phyloP scores from a whole-genome alignment of 495 filamentous ascomycete species.

The Lophiostoma macrostomum region DNA sequence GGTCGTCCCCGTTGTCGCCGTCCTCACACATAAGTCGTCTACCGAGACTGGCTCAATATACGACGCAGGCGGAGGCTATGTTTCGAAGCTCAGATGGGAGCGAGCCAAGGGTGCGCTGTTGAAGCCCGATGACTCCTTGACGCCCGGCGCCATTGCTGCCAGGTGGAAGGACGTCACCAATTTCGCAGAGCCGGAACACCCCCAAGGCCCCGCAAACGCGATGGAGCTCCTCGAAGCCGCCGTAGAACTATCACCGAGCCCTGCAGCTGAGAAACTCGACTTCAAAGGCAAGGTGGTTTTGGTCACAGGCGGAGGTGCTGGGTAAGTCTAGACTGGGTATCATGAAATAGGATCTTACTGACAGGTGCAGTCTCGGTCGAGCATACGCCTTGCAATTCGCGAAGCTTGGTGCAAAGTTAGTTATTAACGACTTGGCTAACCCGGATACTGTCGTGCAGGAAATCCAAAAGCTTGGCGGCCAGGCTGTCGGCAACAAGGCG shows the following conservation, averaged over 20 bases:
- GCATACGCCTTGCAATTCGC: conserved; percentile 90
- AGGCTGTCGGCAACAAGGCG: conserved; percentile 91
- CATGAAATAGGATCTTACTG: neutral
- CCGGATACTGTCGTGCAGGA: conserved; percentile 91
- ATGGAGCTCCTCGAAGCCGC: conserved; percentile 83
- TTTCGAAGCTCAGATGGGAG: conserved; percentile 95
- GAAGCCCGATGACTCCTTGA: conserved; percentile 84
- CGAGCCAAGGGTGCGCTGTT: conserved; percentile 85
- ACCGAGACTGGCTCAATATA: conserved; percentile 87
- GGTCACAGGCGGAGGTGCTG: conserved; percentile 88
- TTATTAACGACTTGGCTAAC: conserved; percentile 92
- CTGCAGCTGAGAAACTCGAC: conserved; percentile 71
- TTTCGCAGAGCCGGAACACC: conserved; percentile 82
- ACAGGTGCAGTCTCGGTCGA: conserved; percentile 68
- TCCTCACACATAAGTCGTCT: conserved; percentile 86
- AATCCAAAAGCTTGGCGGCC: conserved; percentile 83
- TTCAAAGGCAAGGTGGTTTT: conserved; percentile 90
- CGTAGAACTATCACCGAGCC: conserved; percentile 63
- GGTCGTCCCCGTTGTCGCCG: conserved; percentile 91
- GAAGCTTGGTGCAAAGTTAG: conserved; percentile 81
- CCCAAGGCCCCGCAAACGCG: conserved; percentile 85
- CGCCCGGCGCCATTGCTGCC: conserved; percentile 79
- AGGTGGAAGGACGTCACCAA: conserved; percentile 87
- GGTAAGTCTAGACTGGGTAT: conserved; percentile 46
- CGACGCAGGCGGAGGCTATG: conserved; percentile 89